Base-by-base conservation (phyloP, 495 filamentous ascomycete genomes). In the Beverwykella pulmonaria region DNA sequence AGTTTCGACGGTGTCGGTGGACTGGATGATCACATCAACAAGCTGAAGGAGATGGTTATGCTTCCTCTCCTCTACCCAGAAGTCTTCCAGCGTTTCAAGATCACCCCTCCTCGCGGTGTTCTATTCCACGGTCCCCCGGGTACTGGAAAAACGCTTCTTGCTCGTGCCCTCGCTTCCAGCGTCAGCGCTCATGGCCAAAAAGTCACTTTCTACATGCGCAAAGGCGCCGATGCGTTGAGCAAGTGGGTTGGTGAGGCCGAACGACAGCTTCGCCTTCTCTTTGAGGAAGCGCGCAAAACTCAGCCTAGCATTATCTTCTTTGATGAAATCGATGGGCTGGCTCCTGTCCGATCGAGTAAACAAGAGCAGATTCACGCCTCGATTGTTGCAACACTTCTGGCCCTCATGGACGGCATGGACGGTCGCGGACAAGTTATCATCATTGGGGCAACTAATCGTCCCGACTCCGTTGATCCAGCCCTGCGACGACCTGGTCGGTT, bases 231-330 rank as follows among this genome's bases (percentile, higher is more conserved):
- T 82, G 92, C 92, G 49, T 80, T 98, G 47, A 96, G 92, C 77
- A 98, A 98, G 79, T 98, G 94, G 94, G 95, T 98, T 61, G 94
- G 94, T 73, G 94, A 98, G 79, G 95, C 95, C 15, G 94, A 98
- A 76, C 86, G 92, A 72, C 94, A 98, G 74, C 83, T 98, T 20
- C 87, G 94, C 26, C 78, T 97, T 59, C 82, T 98, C 2, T 98
- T 98, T 70, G 94, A 98, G 70, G 95, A 98, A 77, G 94, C 94
- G 15, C 85, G 92, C 68, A 92, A 90, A 73, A 97, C 87, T 9
- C 95, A 98, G 73, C 94, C 94, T 0, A 97, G 92, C 74, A 98
- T 98, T 76, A 98, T 98, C 73, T 98, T 98, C 80, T 98, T 98
- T 69, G 94, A 98, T 76, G 94, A 98, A 75, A 98, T 98, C 65